Conservation (phyloP, 805 yeast species). For the Myxozyma monticola region DNA sequence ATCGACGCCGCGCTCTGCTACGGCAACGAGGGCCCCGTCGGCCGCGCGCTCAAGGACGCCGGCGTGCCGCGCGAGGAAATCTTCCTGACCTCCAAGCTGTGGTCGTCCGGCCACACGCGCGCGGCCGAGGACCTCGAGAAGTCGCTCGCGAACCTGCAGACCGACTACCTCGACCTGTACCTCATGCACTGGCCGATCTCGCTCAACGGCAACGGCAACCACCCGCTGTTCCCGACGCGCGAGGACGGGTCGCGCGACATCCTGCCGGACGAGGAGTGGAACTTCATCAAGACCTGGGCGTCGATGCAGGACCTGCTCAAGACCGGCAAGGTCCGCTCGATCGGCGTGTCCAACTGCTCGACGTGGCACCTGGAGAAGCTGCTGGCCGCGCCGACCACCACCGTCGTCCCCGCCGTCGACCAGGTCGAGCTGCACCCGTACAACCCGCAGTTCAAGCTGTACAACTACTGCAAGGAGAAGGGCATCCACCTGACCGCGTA, state of each 20-base stretch:
- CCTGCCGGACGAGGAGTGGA: conserved; percentile 32
- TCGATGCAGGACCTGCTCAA: conserved; percentile 61
- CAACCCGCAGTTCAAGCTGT: conserved; percentile 63
- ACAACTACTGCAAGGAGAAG: conserved; percentile 52
- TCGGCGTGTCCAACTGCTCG: conserved; percentile 79
- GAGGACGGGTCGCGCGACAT: conserved; percentile 45
- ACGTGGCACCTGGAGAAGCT: conserved; percentile 29
- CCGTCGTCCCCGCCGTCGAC: conserved; percentile 63
- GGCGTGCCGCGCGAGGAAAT: conserved; percentile 54
- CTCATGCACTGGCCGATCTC: conserved; percentile 83
- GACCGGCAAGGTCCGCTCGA: conserved; percentile 59
- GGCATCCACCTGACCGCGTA: conserved; percentile 69
- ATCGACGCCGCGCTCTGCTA: conserved; percentile 72
- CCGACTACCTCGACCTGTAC: conserved; percentile 77
- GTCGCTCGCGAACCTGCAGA: conserved; percentile 60
- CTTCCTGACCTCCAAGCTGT: conserved; percentile 47
- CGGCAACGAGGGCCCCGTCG: conserved; percentile 66
- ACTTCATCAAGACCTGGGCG: conserved; percentile 63
- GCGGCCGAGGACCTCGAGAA: conserved; percentile 56
- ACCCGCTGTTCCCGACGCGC: conserved; percentile 44
- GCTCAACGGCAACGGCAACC: conserved; percentile 43
- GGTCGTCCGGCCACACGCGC: conserved; percentile 40
- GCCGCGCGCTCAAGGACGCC: conserved; percentile 42
- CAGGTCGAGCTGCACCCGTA: conserved; percentile 80
- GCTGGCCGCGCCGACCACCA: conserved; percentile 36